phyloP scores from a whole-genome alignment of 495 filamentous ascomycete species.

The Hapsidospora chrysogenum region DNA sequence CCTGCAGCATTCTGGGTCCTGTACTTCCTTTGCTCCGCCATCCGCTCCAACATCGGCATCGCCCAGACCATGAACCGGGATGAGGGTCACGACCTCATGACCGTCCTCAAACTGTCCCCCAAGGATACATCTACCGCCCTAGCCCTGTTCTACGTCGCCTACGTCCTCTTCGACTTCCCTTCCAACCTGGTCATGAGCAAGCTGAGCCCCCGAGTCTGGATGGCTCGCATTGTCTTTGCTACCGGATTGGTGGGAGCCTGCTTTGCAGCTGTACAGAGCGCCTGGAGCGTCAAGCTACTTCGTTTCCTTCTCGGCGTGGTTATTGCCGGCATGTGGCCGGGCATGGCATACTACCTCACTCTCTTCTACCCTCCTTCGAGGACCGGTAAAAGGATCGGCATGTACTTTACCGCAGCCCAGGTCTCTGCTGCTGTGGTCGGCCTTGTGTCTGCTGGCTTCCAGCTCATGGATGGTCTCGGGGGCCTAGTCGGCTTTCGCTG shows the following conservation, averaged over 20 bases:
- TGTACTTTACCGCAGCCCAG: conserved; percentile 80
- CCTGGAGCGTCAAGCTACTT: conserved; percentile 81
- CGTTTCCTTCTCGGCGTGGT: conserved; percentile 78
- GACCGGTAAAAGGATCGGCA: conserved; percentile 74
- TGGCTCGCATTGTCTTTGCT: conserved; percentile 79
- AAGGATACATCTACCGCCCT: conserved; percentile 70
- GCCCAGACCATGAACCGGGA: conserved; percentile 77
- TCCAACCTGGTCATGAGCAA: conserved; percentile 82
- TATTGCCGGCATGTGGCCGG: conserved; percentile 88
- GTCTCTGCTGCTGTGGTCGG: conserved; percentile 83
- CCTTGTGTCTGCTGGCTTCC: conserved; percentile 78
- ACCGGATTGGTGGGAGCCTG: conserved; percentile 73
- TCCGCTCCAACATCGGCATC: conserved; percentile 78
- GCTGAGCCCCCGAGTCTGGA: conserved; percentile 76
- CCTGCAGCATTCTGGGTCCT: conserved; percentile 68
- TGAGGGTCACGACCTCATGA: conserved; percentile 48
- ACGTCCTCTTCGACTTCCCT: conserved; percentile 77
- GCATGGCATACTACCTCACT: conserved; percentile 86
- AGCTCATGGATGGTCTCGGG: conserved; percentile 65
- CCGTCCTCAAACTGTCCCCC: conserved; percentile 45
- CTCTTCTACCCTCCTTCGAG: conserved; percentile 80
- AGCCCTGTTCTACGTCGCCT: conserved; percentile 79
- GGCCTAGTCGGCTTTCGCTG: conserved; percentile 78
- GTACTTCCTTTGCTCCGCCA: conserved; percentile 84
- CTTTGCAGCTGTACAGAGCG: conserved; percentile 62